phyloP scores from a whole-genome alignment of 2,329 filamentous ascomycete species.

The Aspergillus vadensis region DNA sequence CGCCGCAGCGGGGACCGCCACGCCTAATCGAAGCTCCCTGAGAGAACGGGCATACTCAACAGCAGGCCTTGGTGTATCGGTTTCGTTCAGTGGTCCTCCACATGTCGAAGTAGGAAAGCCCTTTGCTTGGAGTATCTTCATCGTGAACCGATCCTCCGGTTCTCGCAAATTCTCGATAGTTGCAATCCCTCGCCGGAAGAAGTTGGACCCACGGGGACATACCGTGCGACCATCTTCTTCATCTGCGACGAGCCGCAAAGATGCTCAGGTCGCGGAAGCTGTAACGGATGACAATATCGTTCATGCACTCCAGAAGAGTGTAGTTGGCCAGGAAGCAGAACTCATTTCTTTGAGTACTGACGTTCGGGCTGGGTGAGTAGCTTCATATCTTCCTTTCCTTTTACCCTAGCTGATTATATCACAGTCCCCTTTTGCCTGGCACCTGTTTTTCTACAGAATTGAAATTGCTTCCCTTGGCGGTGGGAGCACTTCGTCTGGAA shows the following conservation, averaged over 20 bases:
- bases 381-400: background rate
- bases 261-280: constrained; percentile 50
- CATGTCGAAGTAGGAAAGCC: constrained; percentile 53
- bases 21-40: constrained; percentile 36
- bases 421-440: constrained; percentile 55
- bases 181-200: constrained; percentile 53
- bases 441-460: constrained; percentile 60
- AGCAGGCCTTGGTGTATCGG: constrained; percentile 51
- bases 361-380: constrained; percentile 57
- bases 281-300: constrained; percentile 60
- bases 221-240: constrained; percentile 49
- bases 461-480: constrained; percentile 54
- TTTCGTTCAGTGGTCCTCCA: constrained; percentile 58
- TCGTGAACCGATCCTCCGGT: constrained; percentile 60
- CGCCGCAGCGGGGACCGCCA: constrained; percentile 16
- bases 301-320: constrained; percentile 57
- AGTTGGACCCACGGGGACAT: constrained; percentile 45
- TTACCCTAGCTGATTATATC: constrained; percentile 9
- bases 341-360: constrained; percentile 61
- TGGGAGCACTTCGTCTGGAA: constrained; percentile 56
- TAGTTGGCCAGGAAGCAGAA: constrained; percentile 52
- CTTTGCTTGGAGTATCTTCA: constrained; percentile 60
- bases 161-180: constrained; percentile 57
- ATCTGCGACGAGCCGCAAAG: constrained; percentile 41
- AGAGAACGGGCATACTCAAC: constrained; percentile 42